Percentiles rank a stretch among this genome's conserved stretches.
These are phyloP conservation scores for Talaromyces sp. DNA, from an alignment of 2,329 filamentous ascomycete species.

Conservation along the genomic window DNA sequence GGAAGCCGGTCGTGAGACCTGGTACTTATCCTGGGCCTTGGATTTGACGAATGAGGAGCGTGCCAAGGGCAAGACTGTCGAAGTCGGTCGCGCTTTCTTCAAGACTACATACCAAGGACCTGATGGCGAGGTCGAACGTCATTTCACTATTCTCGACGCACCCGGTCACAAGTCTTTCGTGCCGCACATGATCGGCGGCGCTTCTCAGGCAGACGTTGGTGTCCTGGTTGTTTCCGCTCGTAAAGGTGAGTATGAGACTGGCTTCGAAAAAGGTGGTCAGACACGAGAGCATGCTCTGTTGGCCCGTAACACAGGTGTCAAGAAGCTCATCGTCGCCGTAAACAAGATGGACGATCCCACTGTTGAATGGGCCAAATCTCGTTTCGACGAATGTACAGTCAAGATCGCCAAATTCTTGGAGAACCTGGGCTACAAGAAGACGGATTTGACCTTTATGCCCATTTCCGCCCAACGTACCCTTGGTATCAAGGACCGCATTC, in stretches of 20 bases:
- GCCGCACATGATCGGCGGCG: slow-evolving; percentile 95
- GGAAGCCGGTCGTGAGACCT: slow-evolving; percentile 92
- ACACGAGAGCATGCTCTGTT: slow-evolving; percentile 97
- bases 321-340: slow-evolving; percentile 89
- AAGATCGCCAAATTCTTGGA: slow-evolving; percentile 88
- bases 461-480: slow-evolving; percentile 82
- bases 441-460: slow-evolving; percentile 91
- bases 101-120: slow-evolving; percentile 59
- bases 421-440: slow-evolving; percentile 92
- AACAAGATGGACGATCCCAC: slow-evolving; percentile 99
- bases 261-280: slow-evolving; percentile 94
- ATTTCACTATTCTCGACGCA: slow-evolving; percentile 94
- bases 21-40: slow-evolving; percentile 98
- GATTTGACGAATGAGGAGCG: slow-evolving; percentile 97
- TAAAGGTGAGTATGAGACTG: slow-evolving; percentile 98
- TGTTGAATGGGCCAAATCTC: slow-evolving; percentile 89
- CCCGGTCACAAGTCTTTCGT: slow-evolving; percentile 98
- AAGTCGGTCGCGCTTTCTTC: slow-evolving; percentile 93
- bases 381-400: slow-evolving; percentile 87
- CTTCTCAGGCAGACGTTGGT: slow-evolving; percentile 88
- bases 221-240: slow-evolving; percentile 93
- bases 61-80: slow-evolving; percentile 94
- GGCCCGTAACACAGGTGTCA: slow-evolving; percentile 96
- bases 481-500: slow-evolving; percentile 84
- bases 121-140: slow-evolving; percentile 66